These are phyloP conservation scores for Silene vulgaris DNA, from an alignment of 179 eudicot species.

Conservation along the genomic window DNA sequence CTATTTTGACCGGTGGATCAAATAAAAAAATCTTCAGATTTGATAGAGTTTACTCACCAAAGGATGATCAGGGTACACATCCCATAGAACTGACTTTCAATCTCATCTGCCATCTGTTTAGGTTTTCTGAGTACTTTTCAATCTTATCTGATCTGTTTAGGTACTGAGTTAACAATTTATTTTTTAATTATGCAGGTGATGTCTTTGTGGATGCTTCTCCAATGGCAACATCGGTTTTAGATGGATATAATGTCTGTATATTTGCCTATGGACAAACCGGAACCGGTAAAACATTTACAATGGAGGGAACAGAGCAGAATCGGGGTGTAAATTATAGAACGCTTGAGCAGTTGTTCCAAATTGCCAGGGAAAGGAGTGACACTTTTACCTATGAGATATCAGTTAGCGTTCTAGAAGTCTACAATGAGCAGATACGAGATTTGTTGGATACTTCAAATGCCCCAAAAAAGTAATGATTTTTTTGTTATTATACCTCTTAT, in stretches of 20 bases:
- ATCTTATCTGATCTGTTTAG: neutral
- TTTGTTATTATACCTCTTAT: neutral
- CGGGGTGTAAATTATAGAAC: conserved; percentile 92
- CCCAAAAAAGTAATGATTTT: conserved; percentile 55
- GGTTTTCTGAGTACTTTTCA: no score
- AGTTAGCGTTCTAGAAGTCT: conserved; percentile 93
- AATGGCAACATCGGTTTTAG: conserved; percentile 81
- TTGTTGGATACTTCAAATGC: conserved; percentile 56
- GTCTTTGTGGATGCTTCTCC: conserved; percentile 92
- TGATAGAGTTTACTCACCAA: conserved; percentile 83
- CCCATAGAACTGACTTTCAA: neutral
- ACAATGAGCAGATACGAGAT: conserved; percentile 93
- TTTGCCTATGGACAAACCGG: conserved; percentile 99
- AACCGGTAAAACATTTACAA: conserved; percentile 92
- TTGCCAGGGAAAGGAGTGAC: conserved; percentile 63
- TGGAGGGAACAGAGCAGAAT: conserved; percentile 83
- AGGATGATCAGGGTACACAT: conserved; percentile 74
- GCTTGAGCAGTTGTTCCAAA: conserved; percentile 70
- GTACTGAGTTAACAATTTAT: conserved; percentile 15
- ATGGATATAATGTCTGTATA: conserved; percentile 90
- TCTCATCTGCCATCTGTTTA: conserved; percentile 7
- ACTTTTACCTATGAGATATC: conserved; percentile 62
- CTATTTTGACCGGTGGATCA: conserved; percentile 48
- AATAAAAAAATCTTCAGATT: conserved; percentile 64
- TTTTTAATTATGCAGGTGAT: conserved; percentile 44